A percentile compares a stretch with the other conserved stretches of the same genome.
Evolutionary conservation across 1,284 basidiomycete species (phyloP).

Genomic region (Cryptococcus sp.): DNA sequence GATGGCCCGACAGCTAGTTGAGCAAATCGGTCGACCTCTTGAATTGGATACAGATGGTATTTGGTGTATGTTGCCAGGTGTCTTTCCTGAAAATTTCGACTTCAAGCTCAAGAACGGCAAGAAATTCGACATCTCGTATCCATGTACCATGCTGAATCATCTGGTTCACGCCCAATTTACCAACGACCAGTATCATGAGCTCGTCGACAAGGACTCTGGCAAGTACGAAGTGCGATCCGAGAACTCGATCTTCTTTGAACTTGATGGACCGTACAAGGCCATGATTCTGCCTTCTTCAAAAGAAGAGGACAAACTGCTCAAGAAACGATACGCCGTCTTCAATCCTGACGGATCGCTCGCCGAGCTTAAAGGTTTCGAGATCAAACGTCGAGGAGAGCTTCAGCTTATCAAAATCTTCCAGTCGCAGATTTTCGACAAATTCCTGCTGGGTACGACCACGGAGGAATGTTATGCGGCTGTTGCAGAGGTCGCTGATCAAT

Average conservation of each 20-base stretch:
- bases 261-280: constrained; percentile 96
- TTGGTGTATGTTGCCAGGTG: constrained; percentile 99
- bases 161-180: constrained; percentile 94
- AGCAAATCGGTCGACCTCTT: constrained; percentile 93
- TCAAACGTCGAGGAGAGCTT: constrained; percentile 95
- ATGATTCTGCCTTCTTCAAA: constrained; percentile 99
- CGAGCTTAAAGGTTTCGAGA: constrained; percentile 97
- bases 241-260: constrained; percentile 99
- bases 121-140: constrained; percentile 88
- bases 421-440: constrained; percentile 96
- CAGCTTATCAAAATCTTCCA: constrained; percentile 99
- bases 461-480: constrained; percentile 95
- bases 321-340: constrained; percentile 99
- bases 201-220: constrained; percentile 72
- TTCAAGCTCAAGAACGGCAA: constrained; percentile 89
- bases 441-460: constrained; percentile 84
- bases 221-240: constrained; percentile 85
- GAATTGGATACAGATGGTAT: constrained; percentile 99
- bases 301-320: constrained; percentile 97
- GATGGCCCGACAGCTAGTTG: constrained; percentile 97
- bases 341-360: constrained; percentile 96
- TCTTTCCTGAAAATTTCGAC: constrained; percentile 97
- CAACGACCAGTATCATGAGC: constrained; percentile 95
- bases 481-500: constrained; percentile 89
- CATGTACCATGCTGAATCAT: constrained; percentile 99